Evolutionary conservation across 208 protist genomes (phyloP).

Genomic region (Porcisia hertigi): DNA sequence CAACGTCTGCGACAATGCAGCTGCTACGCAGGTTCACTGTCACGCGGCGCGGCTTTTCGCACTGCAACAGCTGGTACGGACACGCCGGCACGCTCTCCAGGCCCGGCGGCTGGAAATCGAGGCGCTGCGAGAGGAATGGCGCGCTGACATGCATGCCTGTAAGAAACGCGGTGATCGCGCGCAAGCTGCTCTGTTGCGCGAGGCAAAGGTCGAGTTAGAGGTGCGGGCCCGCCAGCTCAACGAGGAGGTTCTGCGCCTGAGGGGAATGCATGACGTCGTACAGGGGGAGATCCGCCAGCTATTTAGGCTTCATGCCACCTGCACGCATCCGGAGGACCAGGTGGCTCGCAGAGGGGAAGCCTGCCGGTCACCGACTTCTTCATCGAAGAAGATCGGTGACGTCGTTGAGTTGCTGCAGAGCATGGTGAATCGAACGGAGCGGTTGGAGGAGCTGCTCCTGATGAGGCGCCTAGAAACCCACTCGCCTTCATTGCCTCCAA

Average conservation of each 20-base stretch:
- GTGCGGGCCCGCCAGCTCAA: constrained; percentile 60
- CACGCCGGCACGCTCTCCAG: constrained; percentile 37
- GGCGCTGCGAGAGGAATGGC: constrained; percentile 60
- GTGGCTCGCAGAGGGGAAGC: not conserved
- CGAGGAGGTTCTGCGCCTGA: constrained; percentile 44
- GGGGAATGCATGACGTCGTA: constrained; percentile 37
- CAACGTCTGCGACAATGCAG: not conserved
- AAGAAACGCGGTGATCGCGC: constrained; percentile 31
- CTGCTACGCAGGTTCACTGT: not conserved
- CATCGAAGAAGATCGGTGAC: not conserved
- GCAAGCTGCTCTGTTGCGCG: constrained; percentile 36
- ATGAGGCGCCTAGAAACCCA: not conserved
- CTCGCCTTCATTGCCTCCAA: not conserved
- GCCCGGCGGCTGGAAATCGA: constrained; percentile 35
- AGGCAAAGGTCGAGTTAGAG: constrained; percentile 58
- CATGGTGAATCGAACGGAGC: constrained; percentile 40
- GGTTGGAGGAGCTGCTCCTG: constrained; percentile 39
- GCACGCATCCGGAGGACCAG: not conserved
- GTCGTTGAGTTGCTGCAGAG: constrained; percentile 36
- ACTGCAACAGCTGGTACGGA: constrained; percentile 23
- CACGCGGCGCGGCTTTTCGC: constrained; percentile 21
- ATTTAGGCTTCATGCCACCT: not conserved
- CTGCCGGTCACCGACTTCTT: not conserved
- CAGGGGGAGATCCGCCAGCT: constrained; percentile 39
- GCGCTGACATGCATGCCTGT: constrained; percentile 44